A percentile compares a stretch with the other conserved stretches of the same genome.
Evolutionary conservation across 345 rosid genomes (phyloP).

Genomic region (Arabis hirsuta): DNA sequence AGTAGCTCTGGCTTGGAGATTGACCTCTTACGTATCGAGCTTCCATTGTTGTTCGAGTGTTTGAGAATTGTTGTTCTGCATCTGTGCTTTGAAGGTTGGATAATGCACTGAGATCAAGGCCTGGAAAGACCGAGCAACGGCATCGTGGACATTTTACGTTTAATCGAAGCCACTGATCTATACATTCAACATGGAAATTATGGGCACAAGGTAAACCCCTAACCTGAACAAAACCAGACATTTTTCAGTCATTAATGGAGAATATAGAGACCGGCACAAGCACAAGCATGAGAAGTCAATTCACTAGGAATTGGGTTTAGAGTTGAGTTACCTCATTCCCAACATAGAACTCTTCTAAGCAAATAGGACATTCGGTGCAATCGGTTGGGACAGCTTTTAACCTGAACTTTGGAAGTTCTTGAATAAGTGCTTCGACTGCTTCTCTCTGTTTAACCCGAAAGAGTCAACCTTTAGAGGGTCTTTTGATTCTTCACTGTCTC

Average conservation of each 20-base stretch:
- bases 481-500: background rate
- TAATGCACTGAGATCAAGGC: slow-evolving; percentile 83
- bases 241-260: background rate
- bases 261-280: background rate
- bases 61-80: slow-evolving; percentile 50
- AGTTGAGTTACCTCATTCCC: slow-evolving; percentile 71
- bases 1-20: slow-evolving; percentile 69
- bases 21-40: slow-evolving; percentile 59
- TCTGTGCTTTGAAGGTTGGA: slow-evolving; percentile 66
- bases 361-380: slow-evolving; percentile 91
- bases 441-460: slow-evolving; percentile 56
- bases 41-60: background rate
- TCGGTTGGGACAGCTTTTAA: slow-evolving; percentile 88
- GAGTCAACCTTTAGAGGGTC: slow-evolving; percentile 15
- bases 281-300: background rate
- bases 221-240: slow-evolving; percentile 55
- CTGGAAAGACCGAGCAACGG: slow-evolving; percentile 91
- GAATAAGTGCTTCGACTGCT: slow-evolving; percentile 91
- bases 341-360: slow-evolving; percentile 81
- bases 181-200: slow-evolving; percentile 91
- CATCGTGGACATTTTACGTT: slow-evolving; percentile 93
- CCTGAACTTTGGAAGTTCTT: slow-evolving; percentile 87
- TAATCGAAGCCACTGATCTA: slow-evolving; percentile 85
- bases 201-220: slow-evolving; percentile 98
- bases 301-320: no score